Conservation (phyloP, 2,329 filamentous ascomycete species). For the Magnaporthiopsis rhizophila region DNA sequence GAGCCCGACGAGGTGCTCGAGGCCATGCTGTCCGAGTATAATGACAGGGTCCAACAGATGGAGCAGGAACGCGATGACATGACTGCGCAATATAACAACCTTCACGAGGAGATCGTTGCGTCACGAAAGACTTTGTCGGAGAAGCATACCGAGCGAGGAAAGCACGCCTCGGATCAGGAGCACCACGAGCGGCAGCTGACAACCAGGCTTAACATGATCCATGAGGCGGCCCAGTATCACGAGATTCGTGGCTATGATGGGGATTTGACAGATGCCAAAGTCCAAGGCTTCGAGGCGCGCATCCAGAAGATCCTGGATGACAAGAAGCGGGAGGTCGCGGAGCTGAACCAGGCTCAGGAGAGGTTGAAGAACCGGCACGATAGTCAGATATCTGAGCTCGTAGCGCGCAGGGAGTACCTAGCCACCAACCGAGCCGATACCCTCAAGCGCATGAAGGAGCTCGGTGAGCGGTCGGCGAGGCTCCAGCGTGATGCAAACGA, state of each 20-base stretch:
- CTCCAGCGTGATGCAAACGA: slow-evolving; percentile 62
- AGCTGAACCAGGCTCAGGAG: slow-evolving; percentile 48
- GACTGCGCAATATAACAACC: slow-evolving; percentile 55
- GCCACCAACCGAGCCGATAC: slow-evolving; percentile 68
- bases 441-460: slow-evolving; percentile 61
- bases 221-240: slow-evolving; percentile 67
- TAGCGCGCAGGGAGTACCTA: slow-evolving; percentile 63
- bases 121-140: slow-evolving; percentile 38
- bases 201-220: slow-evolving; percentile 64
- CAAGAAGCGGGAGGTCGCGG: slow-evolving; percentile 61
- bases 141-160: slow-evolving; percentile 61
- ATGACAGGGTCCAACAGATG: slow-evolving; percentile 62
- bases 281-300: slow-evolving; percentile 68
- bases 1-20: slow-evolving; percentile 73
- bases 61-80: slow-evolving; percentile 55
- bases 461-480: slow-evolving; percentile 60
- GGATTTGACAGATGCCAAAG: slow-evolving; percentile 64
- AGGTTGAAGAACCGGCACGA: slow-evolving; percentile 67
- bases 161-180: slow-evolving; percentile 76
- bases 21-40: slow-evolving; percentile 66
- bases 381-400: slow-evolving; percentile 66
- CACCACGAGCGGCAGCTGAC: slow-evolving; percentile 75
- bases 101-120: slow-evolving; percentile 42
- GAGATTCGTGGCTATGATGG: slow-evolving; percentile 79
- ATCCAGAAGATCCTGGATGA: slow-evolving; percentile 69